Percentiles rank a stretch among this genome's conserved stretches.
phyloP scores from a whole-genome alignment of 345 rosid genomes.

The Raphanus raphanistrum region DNA sequence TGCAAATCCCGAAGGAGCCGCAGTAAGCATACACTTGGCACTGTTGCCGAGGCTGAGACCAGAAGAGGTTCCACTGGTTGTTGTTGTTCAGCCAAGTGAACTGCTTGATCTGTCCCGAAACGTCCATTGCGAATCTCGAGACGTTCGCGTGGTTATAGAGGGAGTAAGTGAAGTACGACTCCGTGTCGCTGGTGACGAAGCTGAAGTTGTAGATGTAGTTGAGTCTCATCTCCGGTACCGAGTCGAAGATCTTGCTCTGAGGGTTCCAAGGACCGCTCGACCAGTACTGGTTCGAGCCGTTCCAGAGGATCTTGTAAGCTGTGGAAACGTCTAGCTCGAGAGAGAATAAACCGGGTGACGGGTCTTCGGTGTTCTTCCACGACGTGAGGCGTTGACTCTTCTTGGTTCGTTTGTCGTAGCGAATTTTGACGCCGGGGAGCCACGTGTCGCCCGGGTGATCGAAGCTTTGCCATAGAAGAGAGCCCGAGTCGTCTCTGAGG shows the following conservation, averaged over 20 bases:
- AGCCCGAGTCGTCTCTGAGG: conserved; percentile 38
- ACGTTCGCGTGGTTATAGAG: conserved; percentile 26
- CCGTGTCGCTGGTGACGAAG: conserved; percentile 42
- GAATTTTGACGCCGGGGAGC: conserved; percentile 69
- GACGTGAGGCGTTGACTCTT: conserved; percentile 49
- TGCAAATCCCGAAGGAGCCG: conserved; percentile 69
- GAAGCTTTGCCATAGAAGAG: conserved; percentile 67
- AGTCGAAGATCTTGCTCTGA: conserved; percentile 39
- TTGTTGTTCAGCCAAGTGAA: conserved; percentile 38
- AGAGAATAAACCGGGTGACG: conserved; percentile 74
- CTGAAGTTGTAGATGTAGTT: conserved; percentile 56
- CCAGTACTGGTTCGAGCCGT: conserved; percentile 53
- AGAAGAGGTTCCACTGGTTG: conserved; percentile 59
- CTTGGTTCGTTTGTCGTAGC: conserved; percentile 44
- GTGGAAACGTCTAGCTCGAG: conserved; percentile 53
- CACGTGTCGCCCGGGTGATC: conserved; percentile 68
- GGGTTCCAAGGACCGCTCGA: conserved; percentile 67
- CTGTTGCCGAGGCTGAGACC: conserved; percentile 69
- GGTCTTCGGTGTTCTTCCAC: conserved; percentile 64
- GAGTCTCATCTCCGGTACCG: conserved; percentile 70
- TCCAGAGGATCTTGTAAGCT: conserved; percentile 57
- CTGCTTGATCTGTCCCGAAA: conserved; percentile 64
- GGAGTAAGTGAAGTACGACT: conserved; percentile 65
- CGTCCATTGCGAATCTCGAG: conserved; percentile 55
- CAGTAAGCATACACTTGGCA: conserved; percentile 74